Evolutionary conservation across 257 asterid genomes (phyloP), one percentile per base, ranked within the genome.

Genomic region (Solanum sejunctum): DNA sequence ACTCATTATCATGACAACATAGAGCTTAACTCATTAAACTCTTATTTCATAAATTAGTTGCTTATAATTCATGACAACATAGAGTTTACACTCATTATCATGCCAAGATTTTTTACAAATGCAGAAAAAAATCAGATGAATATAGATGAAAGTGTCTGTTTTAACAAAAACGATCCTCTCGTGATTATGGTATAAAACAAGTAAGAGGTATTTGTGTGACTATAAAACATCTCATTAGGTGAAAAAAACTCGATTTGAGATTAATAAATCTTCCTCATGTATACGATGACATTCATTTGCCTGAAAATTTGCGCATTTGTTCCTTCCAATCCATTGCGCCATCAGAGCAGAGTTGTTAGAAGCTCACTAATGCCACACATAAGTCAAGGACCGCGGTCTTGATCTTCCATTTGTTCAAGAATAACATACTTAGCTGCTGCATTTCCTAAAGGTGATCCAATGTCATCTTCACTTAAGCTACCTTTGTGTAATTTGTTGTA

Each of bases 371-470:
- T 39, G 52, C 78, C 41, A 81, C 52, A 64, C 81, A 36, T 55
- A 82, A 79, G 79, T 87, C 85, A 91, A 61, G 91, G 89, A 57
- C 55, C 84, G 4, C 90, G 92, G 66, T 91, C 98, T 86, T 92
- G 92, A 66, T 93, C 96, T 16, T 93, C 99, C 90, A 89, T 87
- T 89, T 95, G 97, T 69, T 93, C 98, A 32, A 95, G 97, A 39
- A 95, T 93, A 85, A 91, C 97, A 84, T 95, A 95, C 86, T 91
- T 94, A 13, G 97, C 88, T 72, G 92, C 64, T 36, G 88, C 81
- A 85, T 79, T 87, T 36, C 80, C 89, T 10, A 80, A 70, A 8
- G 89, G 70, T 16, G 92, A 75, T 16, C 80, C 88, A 58, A 36
- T 63, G 66, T 83, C 91, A 57, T 85, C 92, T 77, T 69, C 90